phyloP scores from a whole-genome alignment of 371 early-diverging fungal genomes.

The Capillidium rhysosporum region DNA sequence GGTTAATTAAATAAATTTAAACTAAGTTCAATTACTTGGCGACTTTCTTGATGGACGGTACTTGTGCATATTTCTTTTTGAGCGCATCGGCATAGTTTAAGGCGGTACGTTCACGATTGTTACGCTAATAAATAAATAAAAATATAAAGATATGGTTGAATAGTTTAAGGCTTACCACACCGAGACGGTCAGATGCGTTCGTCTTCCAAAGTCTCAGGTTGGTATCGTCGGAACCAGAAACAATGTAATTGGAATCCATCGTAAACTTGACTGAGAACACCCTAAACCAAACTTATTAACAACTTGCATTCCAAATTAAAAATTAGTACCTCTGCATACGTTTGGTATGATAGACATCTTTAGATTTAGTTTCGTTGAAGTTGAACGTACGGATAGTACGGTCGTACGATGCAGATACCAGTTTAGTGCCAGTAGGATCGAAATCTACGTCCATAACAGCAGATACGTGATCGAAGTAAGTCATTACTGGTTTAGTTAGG shows the following conservation, averaged over 20 bases:
- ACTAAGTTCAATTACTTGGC: slow-evolving; percentile 17
- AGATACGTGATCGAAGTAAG: slow-evolving; percentile 89
- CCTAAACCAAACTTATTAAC: slow-evolving; percentile 10
- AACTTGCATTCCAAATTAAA: not conserved
- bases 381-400: slow-evolving; percentile 85
- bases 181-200: slow-evolving; percentile 72
- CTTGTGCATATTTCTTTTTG: slow-evolving; percentile 82
- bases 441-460: slow-evolving; percentile 95
- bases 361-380: slow-evolving; percentile 54
- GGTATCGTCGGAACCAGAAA: slow-evolving; percentile 96
- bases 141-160: not conserved
- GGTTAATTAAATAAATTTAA: not conserved
- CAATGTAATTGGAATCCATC: slow-evolving; percentile 90
- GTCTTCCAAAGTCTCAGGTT: slow-evolving; percentile 97
- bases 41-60: slow-evolving; percentile 84
- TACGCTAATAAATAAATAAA: slow-evolving; percentile 12
- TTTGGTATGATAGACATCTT: slow-evolving; percentile 96
- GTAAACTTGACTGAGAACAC: slow-evolving; percentile 84
- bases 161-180: slow-evolving; percentile 17
- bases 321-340: slow-evolving; percentile 76
- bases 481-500: slow-evolving; percentile 58
- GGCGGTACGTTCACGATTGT: slow-evolving; percentile 62
- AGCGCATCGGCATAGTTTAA: slow-evolving; percentile 67
- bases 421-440: slow-evolving; percentile 91
- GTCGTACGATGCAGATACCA: slow-evolving; percentile 94